A percentile compares a stretch with the other conserved stretches of the same genome.
phyloP scores from a whole-genome alignment of 2,329 filamentous ascomycete genomes.

The Epichloe baconii region DNA sequence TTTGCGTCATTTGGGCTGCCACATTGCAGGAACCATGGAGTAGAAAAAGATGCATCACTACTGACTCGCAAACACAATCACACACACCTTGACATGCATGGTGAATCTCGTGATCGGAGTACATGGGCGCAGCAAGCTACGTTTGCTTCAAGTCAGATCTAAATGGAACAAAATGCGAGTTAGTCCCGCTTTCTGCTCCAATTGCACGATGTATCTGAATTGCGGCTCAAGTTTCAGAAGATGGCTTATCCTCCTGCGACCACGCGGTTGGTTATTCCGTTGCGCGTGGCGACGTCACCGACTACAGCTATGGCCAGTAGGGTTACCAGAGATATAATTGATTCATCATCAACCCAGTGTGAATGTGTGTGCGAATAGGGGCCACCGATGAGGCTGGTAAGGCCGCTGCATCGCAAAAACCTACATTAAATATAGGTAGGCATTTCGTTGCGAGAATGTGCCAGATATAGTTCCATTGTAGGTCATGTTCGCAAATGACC shows the following conservation, averaged over 20 bases:
- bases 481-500: neutral
- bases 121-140: neutral
- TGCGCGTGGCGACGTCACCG: constrained; percentile 13
- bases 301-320: constrained; percentile 19
- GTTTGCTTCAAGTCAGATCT: neutral
- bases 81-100: too few species aligned
- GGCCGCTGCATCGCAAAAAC: neutral
- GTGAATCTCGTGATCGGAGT: too few species aligned
- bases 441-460: neutral
- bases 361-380: neutral
- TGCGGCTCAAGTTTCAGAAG: constrained; percentile 4
- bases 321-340: constrained; percentile 30
- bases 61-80: too few species aligned
- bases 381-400: neutral
- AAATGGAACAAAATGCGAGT: neutral
- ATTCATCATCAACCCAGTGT: constrained; percentile 20
- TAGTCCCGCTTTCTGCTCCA: neutral
- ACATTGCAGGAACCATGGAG: too few species aligned
- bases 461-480: neutral
- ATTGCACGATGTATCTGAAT: neutral
- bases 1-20: too few species aligned
- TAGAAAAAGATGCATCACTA: too few species aligned
- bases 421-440: neutral
- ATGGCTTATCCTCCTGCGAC: constrained; percentile 16
- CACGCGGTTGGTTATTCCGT: constrained; percentile 15